phyloP scores from a whole-genome alignment of 441 rosid species.

The Adansonia rubrostipa region DNA sequence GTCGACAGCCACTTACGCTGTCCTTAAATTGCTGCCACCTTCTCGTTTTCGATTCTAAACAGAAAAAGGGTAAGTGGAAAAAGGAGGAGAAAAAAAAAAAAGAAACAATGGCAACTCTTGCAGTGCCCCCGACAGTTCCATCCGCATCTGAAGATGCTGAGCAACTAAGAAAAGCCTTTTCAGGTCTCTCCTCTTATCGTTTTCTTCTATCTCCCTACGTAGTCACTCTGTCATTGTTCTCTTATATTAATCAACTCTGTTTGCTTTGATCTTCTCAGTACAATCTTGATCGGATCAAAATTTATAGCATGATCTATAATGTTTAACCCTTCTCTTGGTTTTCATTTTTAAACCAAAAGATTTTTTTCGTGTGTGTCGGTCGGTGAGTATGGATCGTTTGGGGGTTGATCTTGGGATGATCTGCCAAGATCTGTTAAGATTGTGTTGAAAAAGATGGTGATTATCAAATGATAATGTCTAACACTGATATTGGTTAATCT shows the following conservation, averaged over 20 bases:
- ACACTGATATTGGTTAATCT: not conserved
- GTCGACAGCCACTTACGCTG: not conserved
- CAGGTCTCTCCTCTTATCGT: conserved; percentile 46
- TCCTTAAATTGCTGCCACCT: not conserved
- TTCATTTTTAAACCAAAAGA: conserved; percentile 1
- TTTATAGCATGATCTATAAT: not conserved
- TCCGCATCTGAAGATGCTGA: conserved; percentile 74
- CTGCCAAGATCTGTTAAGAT: conserved; percentile 15
- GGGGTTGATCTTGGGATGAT: not conserved
- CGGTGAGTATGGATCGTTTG: not conserved
- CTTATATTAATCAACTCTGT: conserved; percentile 15
- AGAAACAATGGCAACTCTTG: conserved; percentile 58
- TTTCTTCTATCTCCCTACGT: conserved; percentile 9
- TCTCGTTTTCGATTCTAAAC: not conserved
- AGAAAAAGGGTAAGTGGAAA: not conserved
- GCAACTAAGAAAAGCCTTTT: conserved; percentile 76
- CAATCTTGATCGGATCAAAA: conserved; percentile 6
- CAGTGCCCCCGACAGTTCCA: conserved; percentile 58
- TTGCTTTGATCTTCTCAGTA: not conserved
- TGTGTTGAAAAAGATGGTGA: conserved; percentile 6
- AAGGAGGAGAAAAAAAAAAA: not conserved
- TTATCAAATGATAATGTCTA: not conserved
- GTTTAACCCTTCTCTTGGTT: not conserved
- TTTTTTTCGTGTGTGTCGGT: not conserved
- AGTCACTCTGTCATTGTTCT: not conserved